phyloP scores from a whole-genome alignment of 345 rosid species.

The Carallia brachiata region DNA sequence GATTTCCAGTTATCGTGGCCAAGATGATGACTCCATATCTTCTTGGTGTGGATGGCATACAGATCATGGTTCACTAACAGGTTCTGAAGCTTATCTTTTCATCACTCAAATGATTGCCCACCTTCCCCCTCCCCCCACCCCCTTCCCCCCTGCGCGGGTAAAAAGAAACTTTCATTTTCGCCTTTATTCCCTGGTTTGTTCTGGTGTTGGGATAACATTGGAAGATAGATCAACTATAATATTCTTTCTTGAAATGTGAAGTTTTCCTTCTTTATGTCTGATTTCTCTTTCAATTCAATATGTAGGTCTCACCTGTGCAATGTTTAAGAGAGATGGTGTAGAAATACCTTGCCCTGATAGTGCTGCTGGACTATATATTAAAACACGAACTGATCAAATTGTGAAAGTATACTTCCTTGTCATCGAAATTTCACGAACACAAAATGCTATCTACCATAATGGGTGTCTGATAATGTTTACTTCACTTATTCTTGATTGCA shows the following conservation, averaged over 20 bases:
- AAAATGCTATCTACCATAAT: constrained; percentile 10
- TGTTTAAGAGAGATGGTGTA: constrained; percentile 66
- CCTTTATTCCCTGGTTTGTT: constrained; percentile 2
- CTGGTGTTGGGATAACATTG: constrained; percentile 4
- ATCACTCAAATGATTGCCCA: not conserved
- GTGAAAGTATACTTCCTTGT: constrained; percentile 61
- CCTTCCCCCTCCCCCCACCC: too few species aligned
- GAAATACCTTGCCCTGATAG: constrained; percentile 80
- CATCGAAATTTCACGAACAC: constrained; percentile 12
- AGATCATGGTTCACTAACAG: constrained; percentile 87
- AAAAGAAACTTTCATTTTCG: not conserved
- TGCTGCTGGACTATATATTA: constrained; percentile 85
- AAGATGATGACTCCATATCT: constrained; percentile 54
- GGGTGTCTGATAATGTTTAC: constrained; percentile 2
- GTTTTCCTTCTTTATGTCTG: constrained; percentile 10
- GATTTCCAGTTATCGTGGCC: constrained; percentile 43
- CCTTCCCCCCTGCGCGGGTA: too few species aligned
- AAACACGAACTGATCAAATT: constrained; percentile 69
- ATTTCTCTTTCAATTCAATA: constrained; percentile 31
- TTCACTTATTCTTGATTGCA: not conserved
- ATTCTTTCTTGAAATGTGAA: not conserved
- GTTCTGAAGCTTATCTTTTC: constrained; percentile 23
- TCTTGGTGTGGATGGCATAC: constrained; percentile 99
- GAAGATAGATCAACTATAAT: not conserved
- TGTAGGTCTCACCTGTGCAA: constrained; percentile 90